phyloP scores from a whole-genome alignment of 768 basidiomycete species.

The Lyophyllum decastes region DNA sequence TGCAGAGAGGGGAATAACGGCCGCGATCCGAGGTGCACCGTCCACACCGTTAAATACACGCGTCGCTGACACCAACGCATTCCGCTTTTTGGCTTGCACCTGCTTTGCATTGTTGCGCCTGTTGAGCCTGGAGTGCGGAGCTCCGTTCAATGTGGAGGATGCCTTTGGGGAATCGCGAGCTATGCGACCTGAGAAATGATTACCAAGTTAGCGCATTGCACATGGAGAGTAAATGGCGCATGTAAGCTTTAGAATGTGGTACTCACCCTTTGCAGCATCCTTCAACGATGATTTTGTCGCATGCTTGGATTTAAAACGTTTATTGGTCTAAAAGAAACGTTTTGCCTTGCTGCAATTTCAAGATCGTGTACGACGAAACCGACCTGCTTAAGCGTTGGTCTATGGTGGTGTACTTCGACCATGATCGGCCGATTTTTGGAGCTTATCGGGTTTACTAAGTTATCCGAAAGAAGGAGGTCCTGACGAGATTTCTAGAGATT shows the following conservation, averaged over 20 bases:
- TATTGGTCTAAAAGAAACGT: conserved; percentile 66
- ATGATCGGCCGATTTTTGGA: conserved; percentile 22
- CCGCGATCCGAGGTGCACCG: conserved; percentile 82
- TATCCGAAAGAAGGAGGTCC: not conserved
- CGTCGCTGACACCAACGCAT: conserved; percentile 64
- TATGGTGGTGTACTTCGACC: conserved; percentile 62
- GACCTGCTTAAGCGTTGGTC: conserved; percentile 86
- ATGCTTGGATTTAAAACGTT: conserved; percentile 90
- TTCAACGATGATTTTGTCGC: conserved; percentile 83
- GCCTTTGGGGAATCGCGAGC: conserved; percentile 57
- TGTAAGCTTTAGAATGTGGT: not conserved
- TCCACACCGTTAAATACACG: conserved; percentile 80
- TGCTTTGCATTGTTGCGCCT: conserved; percentile 87
- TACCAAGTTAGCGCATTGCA: not conserved
- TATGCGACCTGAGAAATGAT: conserved; percentile 49
- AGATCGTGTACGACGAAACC: conserved; percentile 18
- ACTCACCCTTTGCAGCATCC: conserved; percentile 79
- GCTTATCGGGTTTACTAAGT: not conserved
- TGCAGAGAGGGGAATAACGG: conserved; percentile 79
- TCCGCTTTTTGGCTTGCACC: conserved; percentile 70
- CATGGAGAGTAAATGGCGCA: no score
- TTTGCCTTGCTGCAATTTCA: not conserved
- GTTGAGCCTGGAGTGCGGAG: conserved; percentile 74
- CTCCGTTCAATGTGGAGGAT: conserved; percentile 44
- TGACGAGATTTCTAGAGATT: not conserved